These are phyloP conservation scores for Gossypium lobatum DNA, from an alignment of 441 rosid genomes.

Conservation along the genomic window DNA sequence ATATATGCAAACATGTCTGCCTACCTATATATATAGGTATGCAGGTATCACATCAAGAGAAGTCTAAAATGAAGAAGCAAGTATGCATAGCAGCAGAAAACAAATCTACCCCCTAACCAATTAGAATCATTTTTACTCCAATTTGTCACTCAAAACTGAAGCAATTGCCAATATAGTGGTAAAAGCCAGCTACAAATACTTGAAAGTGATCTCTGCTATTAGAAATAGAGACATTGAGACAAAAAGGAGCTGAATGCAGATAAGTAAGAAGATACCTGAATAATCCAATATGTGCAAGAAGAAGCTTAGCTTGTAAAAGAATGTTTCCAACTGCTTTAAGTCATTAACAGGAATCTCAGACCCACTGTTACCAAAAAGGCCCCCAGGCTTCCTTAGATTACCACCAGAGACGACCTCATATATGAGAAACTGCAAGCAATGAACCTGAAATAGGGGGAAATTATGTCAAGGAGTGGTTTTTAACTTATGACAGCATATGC, in stretches of 20 bases:
- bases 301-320: conserved; percentile 98
- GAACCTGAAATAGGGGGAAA: conserved; percentile 50
- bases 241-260: conserved; percentile 1
- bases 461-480: background rate
- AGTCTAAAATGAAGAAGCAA: background rate
- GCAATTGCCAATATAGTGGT: background rate
- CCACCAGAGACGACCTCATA: conserved; percentile 99
- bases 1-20: background rate
- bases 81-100: background rate
- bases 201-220: background rate
- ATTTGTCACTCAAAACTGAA: background rate
- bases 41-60: background rate
- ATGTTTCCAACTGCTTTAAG: conserved; percentile 88
- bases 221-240: background rate
- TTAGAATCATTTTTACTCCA: background rate
- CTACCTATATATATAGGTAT: background rate
- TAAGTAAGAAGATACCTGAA: conserved; percentile 49
- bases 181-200: background rate
- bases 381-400: conserved; percentile 97
- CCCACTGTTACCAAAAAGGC: conserved; percentile 95
- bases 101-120: background rate
- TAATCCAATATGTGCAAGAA: conserved; percentile 96
- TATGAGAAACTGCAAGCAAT: conserved; percentile 94
- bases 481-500: background rate
- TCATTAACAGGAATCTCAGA: conserved; percentile 97